Conservation (phyloP, 345 rosid species). For the Pseudoturritis turrita region DNA sequence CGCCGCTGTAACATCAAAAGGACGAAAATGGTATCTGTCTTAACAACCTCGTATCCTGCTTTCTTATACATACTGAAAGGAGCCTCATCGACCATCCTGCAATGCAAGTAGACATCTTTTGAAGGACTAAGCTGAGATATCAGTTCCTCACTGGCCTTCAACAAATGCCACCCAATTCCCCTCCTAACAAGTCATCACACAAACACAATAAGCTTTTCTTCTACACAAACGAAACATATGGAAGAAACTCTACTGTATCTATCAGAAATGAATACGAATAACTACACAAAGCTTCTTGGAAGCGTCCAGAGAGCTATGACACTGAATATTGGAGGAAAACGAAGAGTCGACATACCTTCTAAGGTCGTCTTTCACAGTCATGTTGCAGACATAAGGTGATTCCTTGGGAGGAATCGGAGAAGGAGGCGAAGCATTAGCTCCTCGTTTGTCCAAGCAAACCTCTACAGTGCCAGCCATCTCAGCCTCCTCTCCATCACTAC, state of each 20-base stretch:
- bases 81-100: constrained; percentile 85
- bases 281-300: not conserved
- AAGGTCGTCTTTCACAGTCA: constrained; percentile 71
- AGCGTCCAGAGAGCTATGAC: not conserved
- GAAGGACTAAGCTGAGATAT: constrained; percentile 55
- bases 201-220: not conserved
- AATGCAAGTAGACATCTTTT: constrained; percentile 77
- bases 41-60: constrained; percentile 72
- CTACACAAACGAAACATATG: no score
- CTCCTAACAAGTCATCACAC: constrained; percentile 48
- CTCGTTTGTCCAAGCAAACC: constrained; percentile 68
- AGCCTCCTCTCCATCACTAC: constrained; percentile 31
- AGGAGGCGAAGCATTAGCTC: constrained; percentile 73
- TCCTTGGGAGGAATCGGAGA: constrained; percentile 73
- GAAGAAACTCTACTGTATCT: no score
- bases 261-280: no score
- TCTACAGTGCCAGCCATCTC: constrained; percentile 90
- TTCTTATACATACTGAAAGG: constrained; percentile 81
- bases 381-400: constrained; percentile 80
- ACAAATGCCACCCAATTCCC: constrained; percentile 92
- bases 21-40: constrained; percentile 65
- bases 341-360: constrained; percentile 45
- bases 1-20: constrained; percentile 79
- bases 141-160: constrained; percentile 84
- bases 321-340: not conserved